These are phyloP conservation scores for Cyclotella sp. DNA, from an alignment of 108 stramenopile genomes.

Conservation along the genomic window DNA sequence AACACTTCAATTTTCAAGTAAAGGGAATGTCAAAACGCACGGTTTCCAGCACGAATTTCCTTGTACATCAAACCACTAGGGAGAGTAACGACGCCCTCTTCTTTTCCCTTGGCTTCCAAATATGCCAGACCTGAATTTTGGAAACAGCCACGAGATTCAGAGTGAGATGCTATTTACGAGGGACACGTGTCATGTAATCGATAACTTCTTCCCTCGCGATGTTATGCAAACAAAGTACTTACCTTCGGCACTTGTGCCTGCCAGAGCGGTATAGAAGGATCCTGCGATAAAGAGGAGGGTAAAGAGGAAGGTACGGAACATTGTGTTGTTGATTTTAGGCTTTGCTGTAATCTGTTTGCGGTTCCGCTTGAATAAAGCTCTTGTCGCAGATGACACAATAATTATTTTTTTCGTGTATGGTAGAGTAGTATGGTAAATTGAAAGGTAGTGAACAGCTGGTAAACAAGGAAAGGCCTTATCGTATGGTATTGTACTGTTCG, in stretches of 20 bases:
- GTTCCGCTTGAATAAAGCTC: no score
- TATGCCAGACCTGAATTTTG: constrained; percentile 60
- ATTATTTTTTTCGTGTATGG: no score
- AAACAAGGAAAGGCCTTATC: no score
- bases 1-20: background rate
- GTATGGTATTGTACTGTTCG: no score
- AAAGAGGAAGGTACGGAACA: constrained; percentile 34
- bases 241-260: constrained; percentile 65
- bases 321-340: background rate
- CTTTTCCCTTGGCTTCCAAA: constrained; percentile 77
- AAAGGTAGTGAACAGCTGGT: no score
- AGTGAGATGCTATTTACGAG: background rate
- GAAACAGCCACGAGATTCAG: background rate
- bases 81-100: constrained; percentile 78
- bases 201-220: no score
- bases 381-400: no score
- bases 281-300: constrained; percentile 53
- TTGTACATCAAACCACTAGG: constrained; percentile 87
- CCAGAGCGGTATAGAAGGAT: constrained; percentile 55
- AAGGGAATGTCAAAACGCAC: constrained; percentile 48
- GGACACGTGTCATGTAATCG: background rate
- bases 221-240: constrained; percentile 22
- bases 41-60: constrained; percentile 62
- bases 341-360: no score
- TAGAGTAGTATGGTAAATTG: no score